Percentiles rank a stretch among this genome's conserved stretches.
phyloP scores from a whole-genome alignment of 305 asterid genomes.

The Rubia balearica region DNA sequence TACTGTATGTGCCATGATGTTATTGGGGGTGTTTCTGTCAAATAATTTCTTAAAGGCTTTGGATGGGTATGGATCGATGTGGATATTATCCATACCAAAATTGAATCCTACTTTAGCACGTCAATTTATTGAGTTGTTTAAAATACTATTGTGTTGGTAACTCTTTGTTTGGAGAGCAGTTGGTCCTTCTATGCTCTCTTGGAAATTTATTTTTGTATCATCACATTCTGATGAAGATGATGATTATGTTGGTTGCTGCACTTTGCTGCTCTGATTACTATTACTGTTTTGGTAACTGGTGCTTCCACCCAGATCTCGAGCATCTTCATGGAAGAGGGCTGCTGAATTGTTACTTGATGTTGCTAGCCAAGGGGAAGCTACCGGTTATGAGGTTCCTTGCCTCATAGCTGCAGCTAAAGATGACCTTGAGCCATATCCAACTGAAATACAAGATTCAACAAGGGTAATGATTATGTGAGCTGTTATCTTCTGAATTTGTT shows the following conservation, averaged over 20 bases:
- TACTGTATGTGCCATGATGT: background rate
- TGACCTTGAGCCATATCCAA: constrained; percentile 73
- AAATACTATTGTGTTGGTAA: background rate
- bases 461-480: constrained; percentile 45
- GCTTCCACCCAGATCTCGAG: constrained; percentile 50
- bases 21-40: background rate
- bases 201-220: background rate
- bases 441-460: constrained; percentile 92
- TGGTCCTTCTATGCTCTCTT: background rate
- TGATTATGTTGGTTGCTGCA: background rate
- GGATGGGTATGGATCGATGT: background rate
- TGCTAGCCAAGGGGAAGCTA: constrained; percentile 90
- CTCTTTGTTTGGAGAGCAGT: background rate
- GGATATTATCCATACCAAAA: background rate
- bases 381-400: constrained; percentile 89
- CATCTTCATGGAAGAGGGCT: constrained; percentile 77
- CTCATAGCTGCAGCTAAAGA: constrained; percentile 96
- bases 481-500: background rate
- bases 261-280: constrained; percentile 11
- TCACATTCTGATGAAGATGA: background rate
- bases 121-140: background rate
- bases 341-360: constrained; percentile 88
- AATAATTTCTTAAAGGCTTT: background rate
- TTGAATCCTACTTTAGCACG: background rate
- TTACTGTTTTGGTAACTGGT: constrained; percentile 11